Evolutionary conservation across 2,329 filamentous ascomycete genomes (phyloP), one percentile per base, ranked within the genome.

Genomic region (Verticillium albo-atrum): DNA sequence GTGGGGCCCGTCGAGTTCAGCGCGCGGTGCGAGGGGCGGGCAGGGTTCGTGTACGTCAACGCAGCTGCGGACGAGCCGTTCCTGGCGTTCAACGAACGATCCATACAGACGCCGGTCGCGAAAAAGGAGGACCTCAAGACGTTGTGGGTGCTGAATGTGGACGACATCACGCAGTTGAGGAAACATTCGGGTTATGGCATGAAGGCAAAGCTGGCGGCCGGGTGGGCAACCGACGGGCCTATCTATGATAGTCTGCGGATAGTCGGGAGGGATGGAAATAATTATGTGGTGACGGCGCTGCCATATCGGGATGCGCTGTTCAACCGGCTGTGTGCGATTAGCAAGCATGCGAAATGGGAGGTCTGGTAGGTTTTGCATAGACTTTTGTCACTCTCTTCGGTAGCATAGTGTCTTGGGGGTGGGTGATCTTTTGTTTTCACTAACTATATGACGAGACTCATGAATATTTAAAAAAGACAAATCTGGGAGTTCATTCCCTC

Each of bases 101-200:
- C 54, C 30, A 35, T 35, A 3, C 20, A 9, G 5, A 55, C 54
- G 30, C 30, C 32, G 5, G 35, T 55, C 42, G 32, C 30, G 14
- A 34, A 52, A 14, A 35, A 54, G 3, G 51, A 57, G 6, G 54
- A 28, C 6, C 42, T 50, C 3, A 23, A 59, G 14, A 55, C 58
- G 7, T 25, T 56, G 1, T 59, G 58, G 58, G 32, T 28, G 6
- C 3, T 59, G 20, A 50, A 30, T 4, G 50, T 57, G 14, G 32
- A 55, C 6, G 54, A 37, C 10, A 59, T 59, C 2, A 27, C 23
- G 14, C 35, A 59, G 25, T 42, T 59, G 10, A 54, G 53, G 23
- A 59, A 59, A 32, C 53, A 52, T 20, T 59, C 58, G 2, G 58
- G 58, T 2, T 59, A 59, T 14, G 58, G 58, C 2, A 59, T 55